Conservation (phyloP, 2,329 filamentous ascomycete species). For the Fragosphaeria purpurea region DNA sequence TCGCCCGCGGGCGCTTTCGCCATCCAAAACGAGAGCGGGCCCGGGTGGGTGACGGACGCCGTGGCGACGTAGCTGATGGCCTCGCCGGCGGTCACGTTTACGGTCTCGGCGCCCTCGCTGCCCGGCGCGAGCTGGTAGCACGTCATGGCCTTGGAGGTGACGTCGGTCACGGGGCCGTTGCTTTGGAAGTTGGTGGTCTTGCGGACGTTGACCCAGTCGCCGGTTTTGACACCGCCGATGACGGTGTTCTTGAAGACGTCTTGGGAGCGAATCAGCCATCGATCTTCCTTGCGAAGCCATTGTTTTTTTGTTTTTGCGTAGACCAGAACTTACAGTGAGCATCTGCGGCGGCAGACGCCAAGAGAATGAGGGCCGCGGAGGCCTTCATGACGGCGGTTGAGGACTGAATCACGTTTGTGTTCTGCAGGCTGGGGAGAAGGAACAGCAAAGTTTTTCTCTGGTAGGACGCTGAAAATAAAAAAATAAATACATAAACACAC, state of each 20-base stretch:
- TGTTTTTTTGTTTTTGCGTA: not conserved
- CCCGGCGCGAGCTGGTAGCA: constrained; percentile 37
- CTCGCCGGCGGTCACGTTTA: constrained; percentile 33
- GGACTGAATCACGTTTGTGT: too few relatives aligned
- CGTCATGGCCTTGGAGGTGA: constrained; percentile 36
- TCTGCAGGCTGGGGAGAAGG: too few relatives aligned
- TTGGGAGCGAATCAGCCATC: too few relatives aligned
- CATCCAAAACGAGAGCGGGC: constrained; percentile 30
- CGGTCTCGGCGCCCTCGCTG: constrained; percentile 29
- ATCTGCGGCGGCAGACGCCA: constrained; percentile 19
- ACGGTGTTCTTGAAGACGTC: constrained; percentile 33
- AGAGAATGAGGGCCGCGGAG: constrained; percentile 13
- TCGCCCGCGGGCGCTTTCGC: constrained; percentile 28
- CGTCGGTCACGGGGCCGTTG: constrained; percentile 39
- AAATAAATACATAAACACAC: not conserved
- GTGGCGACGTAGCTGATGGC: constrained; percentile 30
- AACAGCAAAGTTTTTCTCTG: too few relatives aligned
- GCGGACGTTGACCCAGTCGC: constrained; percentile 37
- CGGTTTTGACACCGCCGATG: constrained; percentile 20
- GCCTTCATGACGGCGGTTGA: constrained; percentile 10
- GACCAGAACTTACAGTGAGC: constrained; percentile 26
- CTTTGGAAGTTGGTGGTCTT: constrained; percentile 39
- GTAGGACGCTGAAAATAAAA: not conserved
- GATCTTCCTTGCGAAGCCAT: not conserved
- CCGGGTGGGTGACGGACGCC: constrained; percentile 29